Evolutionary conservation across 345 rosid species (phyloP).

Genomic region (Acer negundo): DNA sequence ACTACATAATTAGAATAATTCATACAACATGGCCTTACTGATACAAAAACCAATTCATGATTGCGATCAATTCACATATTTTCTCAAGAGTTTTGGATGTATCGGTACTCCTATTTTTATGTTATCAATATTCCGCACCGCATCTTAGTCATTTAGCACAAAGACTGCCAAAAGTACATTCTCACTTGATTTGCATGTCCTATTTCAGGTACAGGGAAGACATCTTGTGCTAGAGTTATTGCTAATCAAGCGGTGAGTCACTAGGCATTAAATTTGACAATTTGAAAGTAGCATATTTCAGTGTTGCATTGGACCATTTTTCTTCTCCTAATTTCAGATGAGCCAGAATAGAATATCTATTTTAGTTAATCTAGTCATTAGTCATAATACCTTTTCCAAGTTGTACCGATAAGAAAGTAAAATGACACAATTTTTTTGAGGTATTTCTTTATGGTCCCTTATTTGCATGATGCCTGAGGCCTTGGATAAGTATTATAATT

Average conservation of each 20-base stretch:
- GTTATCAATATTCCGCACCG: neutral
- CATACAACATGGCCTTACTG: neutral
- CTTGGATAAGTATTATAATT: neutral
- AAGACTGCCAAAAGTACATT: neutral
- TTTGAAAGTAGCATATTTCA: neutral
- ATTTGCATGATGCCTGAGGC: neutral
- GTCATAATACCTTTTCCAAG: neutral
- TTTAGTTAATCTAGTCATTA: neutral
- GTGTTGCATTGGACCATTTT: neutral
- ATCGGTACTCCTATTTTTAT: neutral
- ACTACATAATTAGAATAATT: neutral
- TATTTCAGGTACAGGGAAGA: conserved; percentile 89
- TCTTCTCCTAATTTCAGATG: neutral
- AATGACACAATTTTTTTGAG: neutral
- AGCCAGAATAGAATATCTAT: neutral
- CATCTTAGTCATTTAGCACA: neutral
- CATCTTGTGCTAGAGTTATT: conserved; percentile 91
- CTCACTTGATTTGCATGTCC: conserved; percentile 9
- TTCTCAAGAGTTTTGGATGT: neutral
- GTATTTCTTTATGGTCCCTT: neutral
- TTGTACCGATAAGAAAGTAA: neutral
- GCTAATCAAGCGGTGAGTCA: conserved; percentile 84
- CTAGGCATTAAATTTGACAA: conserved; percentile 10
- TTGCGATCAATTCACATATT: neutral
- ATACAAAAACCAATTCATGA: neutral